Conservation (phyloP, 2,329 filamentous ascomycete genomes). For the Aspergillus clavatus region DNA sequence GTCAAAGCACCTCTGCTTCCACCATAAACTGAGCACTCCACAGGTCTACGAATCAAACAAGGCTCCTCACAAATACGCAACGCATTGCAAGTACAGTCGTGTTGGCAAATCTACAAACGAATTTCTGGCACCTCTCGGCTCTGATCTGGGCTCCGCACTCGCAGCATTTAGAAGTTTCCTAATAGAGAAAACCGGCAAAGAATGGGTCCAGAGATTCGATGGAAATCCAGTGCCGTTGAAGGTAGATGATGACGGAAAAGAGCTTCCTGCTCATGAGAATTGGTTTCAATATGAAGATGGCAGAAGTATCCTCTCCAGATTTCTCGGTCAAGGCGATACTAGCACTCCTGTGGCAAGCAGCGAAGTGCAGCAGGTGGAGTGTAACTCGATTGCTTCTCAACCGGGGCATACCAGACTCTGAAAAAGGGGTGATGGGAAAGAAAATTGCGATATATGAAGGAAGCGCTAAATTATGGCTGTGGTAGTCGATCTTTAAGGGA, state of each 20-base stretch:
- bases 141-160: constrained; percentile 41
- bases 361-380: neutral
- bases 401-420: too few relatives aligned
- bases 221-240: constrained; percentile 16
- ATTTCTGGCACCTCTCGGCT: constrained; percentile 30
- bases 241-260: constrained; percentile 20
- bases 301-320: constrained; percentile 18
- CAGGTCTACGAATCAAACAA: constrained; percentile 65
- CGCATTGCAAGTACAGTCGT: constrained; percentile 48
- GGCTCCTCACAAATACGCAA: constrained; percentile 57
- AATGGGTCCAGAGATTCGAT: constrained; percentile 50
- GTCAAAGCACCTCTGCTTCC: neutral
- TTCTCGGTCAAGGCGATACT: constrained; percentile 14
- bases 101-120: constrained; percentile 27
- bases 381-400: too few relatives aligned
- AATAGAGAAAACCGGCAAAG: constrained; percentile 50
- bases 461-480: too few relatives aligned
- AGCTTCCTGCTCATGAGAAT: constrained; percentile 23
- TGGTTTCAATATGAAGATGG: constrained; percentile 29
- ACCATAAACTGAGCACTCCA: constrained; percentile 2
- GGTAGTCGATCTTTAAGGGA: too few relatives aligned
- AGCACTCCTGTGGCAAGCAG: neutral
- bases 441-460: too few relatives aligned
- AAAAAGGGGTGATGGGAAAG: too few relatives aligned
- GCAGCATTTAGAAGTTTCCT: constrained; percentile 56